These are phyloP conservation scores for Amanita polypyramis DNA, from an alignment of 768 basidiomycete genomes.

Conservation along the genomic window DNA sequence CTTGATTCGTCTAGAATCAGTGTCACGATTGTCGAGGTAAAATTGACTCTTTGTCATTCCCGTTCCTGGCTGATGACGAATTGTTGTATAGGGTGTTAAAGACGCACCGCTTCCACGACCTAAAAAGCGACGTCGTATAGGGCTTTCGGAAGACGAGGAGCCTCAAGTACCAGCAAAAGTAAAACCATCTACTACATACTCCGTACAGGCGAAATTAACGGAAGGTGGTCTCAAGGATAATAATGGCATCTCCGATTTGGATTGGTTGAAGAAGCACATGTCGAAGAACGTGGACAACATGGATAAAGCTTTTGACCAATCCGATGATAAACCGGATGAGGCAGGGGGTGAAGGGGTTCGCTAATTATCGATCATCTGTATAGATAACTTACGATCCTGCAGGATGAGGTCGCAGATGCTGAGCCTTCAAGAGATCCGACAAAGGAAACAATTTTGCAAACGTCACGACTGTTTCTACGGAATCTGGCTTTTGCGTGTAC, in stretches of 20 bases:
- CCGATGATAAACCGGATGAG: slow-evolving; percentile 52
- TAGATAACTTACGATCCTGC: not conserved
- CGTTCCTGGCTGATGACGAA: not conserved
- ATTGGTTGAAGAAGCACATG: slow-evolving; percentile 68
- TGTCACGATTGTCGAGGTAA: slow-evolving; percentile 73
- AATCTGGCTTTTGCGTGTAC: slow-evolving; percentile 87
- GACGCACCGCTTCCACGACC: slow-evolving; percentile 60
- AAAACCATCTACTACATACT: slow-evolving; percentile 7
- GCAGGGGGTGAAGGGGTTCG: slow-evolving; percentile 9
- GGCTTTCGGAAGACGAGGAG: slow-evolving; percentile 49
- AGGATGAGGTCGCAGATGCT: slow-evolving; percentile 4
- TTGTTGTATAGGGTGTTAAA: slow-evolving; percentile 43
- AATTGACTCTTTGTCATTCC: slow-evolving; percentile 6
- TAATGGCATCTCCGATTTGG: slow-evolving; percentile 49
- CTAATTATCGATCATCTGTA: not conserved
- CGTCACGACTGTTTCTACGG: slow-evolving; percentile 82
- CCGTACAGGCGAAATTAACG: slow-evolving; percentile 7
- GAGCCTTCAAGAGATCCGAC: slow-evolving; percentile 25
- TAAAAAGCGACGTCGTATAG: slow-evolving; percentile 55
- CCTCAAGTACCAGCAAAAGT: slow-evolving; percentile 9
- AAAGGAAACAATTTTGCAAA: slow-evolving; percentile 52
- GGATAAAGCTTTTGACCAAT: slow-evolving; percentile 51
- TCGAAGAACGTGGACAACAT: slow-evolving; percentile 30
- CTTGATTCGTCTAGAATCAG: slow-evolving; percentile 70
- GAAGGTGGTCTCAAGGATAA: slow-evolving; percentile 13